phyloP scores from a whole-genome alignment of 2,329 filamentous ascomycete genomes.

The Fusarium marasasianum region DNA sequence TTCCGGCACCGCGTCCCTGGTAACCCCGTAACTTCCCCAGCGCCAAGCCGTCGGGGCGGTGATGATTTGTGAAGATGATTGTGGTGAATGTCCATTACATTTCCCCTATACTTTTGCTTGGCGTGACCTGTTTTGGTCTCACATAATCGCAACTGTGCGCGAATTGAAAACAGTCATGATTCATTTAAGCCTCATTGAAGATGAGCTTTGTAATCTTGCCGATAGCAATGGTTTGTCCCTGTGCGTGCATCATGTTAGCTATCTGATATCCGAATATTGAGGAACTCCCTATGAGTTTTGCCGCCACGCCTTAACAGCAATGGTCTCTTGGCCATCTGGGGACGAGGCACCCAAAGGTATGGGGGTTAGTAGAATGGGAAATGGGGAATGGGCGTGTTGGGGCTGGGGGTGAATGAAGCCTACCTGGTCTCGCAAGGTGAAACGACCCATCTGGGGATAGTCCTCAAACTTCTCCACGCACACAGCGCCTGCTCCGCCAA shows the following conservation, averaged over 20 bases:
- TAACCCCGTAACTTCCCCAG: not conserved
- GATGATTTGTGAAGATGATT: constrained; percentile 25
- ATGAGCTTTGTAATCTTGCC: constrained; percentile 97
- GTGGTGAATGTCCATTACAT: constrained; percentile 21
- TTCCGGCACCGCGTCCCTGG: constrained; percentile 14
- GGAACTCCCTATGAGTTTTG: constrained; percentile 8
- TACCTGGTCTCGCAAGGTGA: constrained; percentile 89
- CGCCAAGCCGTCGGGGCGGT: constrained; percentile 19
- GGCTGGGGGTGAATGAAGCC: constrained; percentile 41
- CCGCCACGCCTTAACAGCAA: constrained; percentile 12
- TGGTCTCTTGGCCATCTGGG: constrained; percentile 3
- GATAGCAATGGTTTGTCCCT: constrained; percentile 99
- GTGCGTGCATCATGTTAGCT: constrained; percentile 44
- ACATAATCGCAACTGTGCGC: not conserved
- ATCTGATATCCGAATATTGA: constrained; percentile 19
- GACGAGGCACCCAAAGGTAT: constrained; percentile 12
- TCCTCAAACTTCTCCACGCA: constrained; percentile 96
- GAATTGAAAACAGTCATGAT: constrained; percentile 27
- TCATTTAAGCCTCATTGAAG: constrained; percentile 48
- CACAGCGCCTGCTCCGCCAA: constrained; percentile 83
- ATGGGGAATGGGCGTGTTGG: not conserved
- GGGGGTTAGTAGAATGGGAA: constrained; percentile 14
- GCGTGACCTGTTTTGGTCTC: constrained; percentile 7
- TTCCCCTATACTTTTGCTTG: constrained; percentile 19
- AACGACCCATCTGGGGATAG: constrained; percentile 92